Conservation (phyloP, 1,284 basidiomycete genomes). For the Mycena sp. region DNA sequence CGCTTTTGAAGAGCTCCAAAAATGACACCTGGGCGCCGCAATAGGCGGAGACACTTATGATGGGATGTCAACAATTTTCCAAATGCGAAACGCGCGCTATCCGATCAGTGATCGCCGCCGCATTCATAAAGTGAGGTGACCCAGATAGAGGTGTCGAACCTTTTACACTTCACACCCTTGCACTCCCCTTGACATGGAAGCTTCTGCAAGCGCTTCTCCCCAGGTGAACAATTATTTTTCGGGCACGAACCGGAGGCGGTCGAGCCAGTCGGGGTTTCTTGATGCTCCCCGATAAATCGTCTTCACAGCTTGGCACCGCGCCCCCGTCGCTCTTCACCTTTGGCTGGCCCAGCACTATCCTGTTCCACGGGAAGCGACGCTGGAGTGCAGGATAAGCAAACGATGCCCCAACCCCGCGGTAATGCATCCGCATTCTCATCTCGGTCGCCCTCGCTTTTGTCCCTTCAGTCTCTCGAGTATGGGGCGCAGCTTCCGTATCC, state of each 20-base stretch:
- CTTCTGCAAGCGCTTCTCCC: not conserved
- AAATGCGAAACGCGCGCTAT: not conserved
- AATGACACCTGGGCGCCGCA: too few relatives aligned
- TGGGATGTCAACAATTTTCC: not conserved
- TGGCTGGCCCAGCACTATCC: conserved; percentile 5
- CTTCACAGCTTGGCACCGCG: conserved; percentile 3
- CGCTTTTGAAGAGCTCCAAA: too few relatives aligned
- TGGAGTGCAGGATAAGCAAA: not conserved
- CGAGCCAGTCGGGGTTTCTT: not conserved
- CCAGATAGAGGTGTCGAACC: not conserved
- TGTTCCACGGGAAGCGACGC: too few relatives aligned
- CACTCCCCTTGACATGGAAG: not conserved
- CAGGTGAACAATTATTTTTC: not conserved
- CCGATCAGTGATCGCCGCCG: not conserved
- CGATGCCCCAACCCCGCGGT: not conserved
- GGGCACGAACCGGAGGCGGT: not conserved
- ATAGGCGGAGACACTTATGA: not conserved
- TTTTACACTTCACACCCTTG: not conserved
- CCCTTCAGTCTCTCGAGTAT: not conserved
- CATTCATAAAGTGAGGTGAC: too few relatives aligned
- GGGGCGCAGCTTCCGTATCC: not conserved
- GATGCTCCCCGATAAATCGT: not conserved
- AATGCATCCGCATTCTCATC: not conserved
- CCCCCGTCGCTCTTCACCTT: conserved; percentile 8
- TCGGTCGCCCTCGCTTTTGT: not conserved